Evolutionary conservation across 2,329 filamentous ascomycete species (phyloP).

Genomic region (Corynespora cassiicola): DNA sequence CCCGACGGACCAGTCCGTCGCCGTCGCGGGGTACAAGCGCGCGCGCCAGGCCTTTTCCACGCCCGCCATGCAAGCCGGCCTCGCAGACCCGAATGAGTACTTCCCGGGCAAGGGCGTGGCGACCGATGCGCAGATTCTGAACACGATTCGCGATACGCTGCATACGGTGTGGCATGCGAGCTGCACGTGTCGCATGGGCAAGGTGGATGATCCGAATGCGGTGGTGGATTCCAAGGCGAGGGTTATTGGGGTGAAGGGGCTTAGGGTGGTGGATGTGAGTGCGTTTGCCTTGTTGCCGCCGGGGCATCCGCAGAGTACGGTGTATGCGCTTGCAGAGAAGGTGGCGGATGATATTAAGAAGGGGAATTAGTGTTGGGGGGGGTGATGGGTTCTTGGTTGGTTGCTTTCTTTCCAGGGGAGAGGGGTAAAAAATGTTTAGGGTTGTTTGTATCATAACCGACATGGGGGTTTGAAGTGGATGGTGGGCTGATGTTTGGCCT

Average conservation of each 20-base stretch:
- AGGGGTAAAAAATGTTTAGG: too few species aligned
- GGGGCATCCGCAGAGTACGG: constrained; percentile 38
- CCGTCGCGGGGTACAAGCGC: constrained; percentile 39
- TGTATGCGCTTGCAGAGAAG: constrained; percentile 38
- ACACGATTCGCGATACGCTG: constrained; percentile 18
- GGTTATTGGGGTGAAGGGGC: constrained; percentile 39
- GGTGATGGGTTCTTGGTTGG: too few species aligned
- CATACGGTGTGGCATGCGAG: constrained; percentile 30
- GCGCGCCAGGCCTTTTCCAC: constrained; percentile 31
- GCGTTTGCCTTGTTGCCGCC: constrained; percentile 42
- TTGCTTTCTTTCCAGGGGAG: too few species aligned
- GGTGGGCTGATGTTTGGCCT: too few species aligned
- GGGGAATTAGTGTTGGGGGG: constrained; percentile 4
- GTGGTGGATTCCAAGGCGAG: constrained; percentile 41
- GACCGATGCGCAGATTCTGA: constrained; percentile 34
- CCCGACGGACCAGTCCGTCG: constrained; percentile 36
- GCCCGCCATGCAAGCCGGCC: constrained; percentile 19
- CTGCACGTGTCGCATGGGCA: constrained; percentile 38
- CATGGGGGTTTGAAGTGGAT: too few species aligned
- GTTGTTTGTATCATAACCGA: too few species aligned
- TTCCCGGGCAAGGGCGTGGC: constrained; percentile 28
- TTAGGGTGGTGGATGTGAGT: constrained; percentile 45
- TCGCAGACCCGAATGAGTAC: constrained; percentile 21
- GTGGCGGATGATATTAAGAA: constrained; percentile 31
- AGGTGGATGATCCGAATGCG: constrained; percentile 33